Conservation (phyloP, 495 filamentous ascomycete species). For the Xylaria acuta region DNA sequence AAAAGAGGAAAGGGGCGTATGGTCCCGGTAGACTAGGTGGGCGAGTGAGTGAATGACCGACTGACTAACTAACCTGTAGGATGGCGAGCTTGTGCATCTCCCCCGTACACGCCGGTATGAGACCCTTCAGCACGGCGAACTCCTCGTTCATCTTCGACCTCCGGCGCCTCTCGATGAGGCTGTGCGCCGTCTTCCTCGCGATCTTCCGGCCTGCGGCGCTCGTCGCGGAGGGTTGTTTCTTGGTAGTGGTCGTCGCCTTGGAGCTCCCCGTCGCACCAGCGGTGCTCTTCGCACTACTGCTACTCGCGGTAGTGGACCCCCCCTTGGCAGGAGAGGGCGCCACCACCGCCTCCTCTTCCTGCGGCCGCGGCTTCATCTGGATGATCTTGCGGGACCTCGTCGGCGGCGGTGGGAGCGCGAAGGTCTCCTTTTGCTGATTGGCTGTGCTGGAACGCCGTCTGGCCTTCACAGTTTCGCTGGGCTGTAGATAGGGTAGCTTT, state of each 20-base stretch:
- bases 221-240: conserved; percentile 70
- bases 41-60: neutral
- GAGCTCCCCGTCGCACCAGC: conserved; percentile 37
- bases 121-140: conserved; percentile 88
- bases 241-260: conserved; percentile 61
- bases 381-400: conserved; percentile 95
- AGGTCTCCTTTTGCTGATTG: conserved; percentile 59
- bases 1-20: neutral
- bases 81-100: conserved; percentile 99
- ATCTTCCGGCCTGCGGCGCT: conserved; percentile 89
- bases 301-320: neutral
- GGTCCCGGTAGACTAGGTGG: no score
- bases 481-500: conserved; percentile 60
- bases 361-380: conserved; percentile 82
- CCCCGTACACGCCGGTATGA: conserved; percentile 90
- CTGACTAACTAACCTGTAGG: conserved; percentile 69
- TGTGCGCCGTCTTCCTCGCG: conserved; percentile 94
- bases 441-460: conserved; percentile 62
- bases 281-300: conserved; percentile 25
- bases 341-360: conserved; percentile 36
- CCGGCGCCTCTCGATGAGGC: conserved; percentile 87
- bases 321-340: conserved; percentile 26
- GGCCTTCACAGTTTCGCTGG: conserved; percentile 62
- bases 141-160: conserved; percentile 99
- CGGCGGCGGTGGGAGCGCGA: conserved; percentile 88